Conservation (phyloP, 148 eudicot genomes). For the Chenopodium suecicum region DNA sequence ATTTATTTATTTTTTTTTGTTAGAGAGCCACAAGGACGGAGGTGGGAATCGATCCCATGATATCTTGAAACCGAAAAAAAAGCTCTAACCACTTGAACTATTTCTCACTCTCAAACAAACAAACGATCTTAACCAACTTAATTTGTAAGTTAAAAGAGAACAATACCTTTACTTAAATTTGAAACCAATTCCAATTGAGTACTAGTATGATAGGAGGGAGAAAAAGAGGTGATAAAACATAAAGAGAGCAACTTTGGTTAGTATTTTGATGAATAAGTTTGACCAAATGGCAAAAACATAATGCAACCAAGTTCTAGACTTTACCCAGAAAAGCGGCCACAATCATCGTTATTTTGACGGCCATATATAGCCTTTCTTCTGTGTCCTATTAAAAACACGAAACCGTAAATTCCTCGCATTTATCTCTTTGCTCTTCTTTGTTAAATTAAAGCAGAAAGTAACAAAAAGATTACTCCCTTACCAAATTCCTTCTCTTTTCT, state of each 20-base stretch:
- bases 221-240: neutral
- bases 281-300: neutral
- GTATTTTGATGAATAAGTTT: neutral
- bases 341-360: conserved; percentile 12
- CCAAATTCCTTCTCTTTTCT: conserved; percentile 9
- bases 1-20: too few species aligned
- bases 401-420: conserved; percentile 9
- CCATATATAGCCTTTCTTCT: neutral
- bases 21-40: too few species aligned
- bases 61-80: too few species aligned
- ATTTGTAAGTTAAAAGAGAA: neutral
- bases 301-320: conserved; percentile 7
- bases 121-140: too few species aligned
- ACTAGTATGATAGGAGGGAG: neutral
- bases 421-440: neutral
- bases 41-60: too few species aligned
- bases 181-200: neutral
- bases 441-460: conserved; percentile 10
- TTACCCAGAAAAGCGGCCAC: conserved; percentile 12
- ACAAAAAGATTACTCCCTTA: neutral
- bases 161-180: neutral
- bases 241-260: neutral
- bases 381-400: neutral
- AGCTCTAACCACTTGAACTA: too few species aligned
- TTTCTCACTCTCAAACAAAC: too few species aligned